phyloP scores from a whole-genome alignment of 192 early-diverging fungal species.

The Diversispora epigaea region DNA sequence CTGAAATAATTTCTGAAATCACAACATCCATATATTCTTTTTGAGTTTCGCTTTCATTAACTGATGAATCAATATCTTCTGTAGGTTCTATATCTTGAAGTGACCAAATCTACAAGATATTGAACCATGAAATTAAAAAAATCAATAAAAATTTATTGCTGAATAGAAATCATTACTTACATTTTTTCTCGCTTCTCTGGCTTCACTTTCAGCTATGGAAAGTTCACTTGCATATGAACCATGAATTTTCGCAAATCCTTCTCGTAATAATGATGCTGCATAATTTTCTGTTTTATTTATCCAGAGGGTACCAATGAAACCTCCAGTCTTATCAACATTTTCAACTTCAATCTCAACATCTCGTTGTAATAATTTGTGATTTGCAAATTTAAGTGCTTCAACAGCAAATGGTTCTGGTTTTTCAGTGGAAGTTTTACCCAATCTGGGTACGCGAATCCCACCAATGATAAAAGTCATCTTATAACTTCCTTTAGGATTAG shows the following conservation, averaged over 20 bases:
- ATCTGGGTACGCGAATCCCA: constrained; percentile 82
- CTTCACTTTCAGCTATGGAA: constrained; percentile 76
- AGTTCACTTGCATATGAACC: constrained; percentile 65
- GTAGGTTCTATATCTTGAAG: constrained; percentile 45
- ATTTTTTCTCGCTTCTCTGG: constrained; percentile 66
- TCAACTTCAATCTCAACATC: constrained; percentile 92
- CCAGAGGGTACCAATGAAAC: constrained; percentile 89
- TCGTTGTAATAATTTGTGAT: constrained; percentile 73
- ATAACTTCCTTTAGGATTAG: constrained; percentile 84
- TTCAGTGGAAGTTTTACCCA: constrained; percentile 65
- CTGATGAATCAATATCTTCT: constrained; percentile 46
- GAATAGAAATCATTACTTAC: constrained; percentile 53
- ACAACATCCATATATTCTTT: constrained; percentile 78
- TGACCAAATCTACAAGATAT: constrained; percentile 40
- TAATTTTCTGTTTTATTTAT: constrained; percentile 65
- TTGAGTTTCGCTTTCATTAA: constrained; percentile 48
- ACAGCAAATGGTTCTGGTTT: constrained; percentile 83
- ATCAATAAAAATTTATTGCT: background rate
- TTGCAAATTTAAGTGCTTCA: constrained; percentile 76
- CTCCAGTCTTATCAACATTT: constrained; percentile 85
- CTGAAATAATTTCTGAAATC: constrained; percentile 64
- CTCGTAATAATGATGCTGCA: constrained; percentile 69
- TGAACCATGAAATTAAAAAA: background rate
- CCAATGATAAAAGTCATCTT: constrained; percentile 83
- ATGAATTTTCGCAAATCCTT: constrained; percentile 83